Percentiles rank a stretch among this genome's conserved stretches.
Evolutionary conservation across 108 stramenopile species (phyloP).

Genomic region (Conticribra guillardii): DNA sequence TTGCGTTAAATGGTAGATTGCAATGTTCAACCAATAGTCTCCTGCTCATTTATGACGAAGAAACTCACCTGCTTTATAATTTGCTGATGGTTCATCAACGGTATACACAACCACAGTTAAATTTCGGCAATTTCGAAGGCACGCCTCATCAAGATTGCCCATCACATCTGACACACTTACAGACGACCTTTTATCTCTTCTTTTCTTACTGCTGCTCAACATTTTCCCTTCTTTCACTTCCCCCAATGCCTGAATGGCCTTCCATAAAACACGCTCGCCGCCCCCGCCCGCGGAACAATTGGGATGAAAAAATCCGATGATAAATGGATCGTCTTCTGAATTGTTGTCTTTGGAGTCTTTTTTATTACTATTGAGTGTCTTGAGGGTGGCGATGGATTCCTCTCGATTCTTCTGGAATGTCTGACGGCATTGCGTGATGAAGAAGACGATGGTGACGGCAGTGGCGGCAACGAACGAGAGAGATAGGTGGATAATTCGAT

Average conservation of each 20-base stretch:
- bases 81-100: conserved; percentile 61
- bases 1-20: too few species aligned
- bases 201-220: conserved; percentile 20
- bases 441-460: conserved; percentile 1
- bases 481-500: neutral
- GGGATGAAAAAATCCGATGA: conserved; percentile 89
- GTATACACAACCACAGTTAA: conserved; percentile 83
- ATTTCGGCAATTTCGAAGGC: conserved; percentile 13
- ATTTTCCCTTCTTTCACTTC: conserved; percentile 40
- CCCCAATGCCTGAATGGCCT: conserved; percentile 82
- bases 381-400: conserved; percentile 1
- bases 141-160: conserved; percentile 1
- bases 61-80: conserved; percentile 40
- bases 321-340: conserved; percentile 20
- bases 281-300: conserved; percentile 91
- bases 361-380: neutral
- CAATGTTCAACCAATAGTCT: too few species aligned
- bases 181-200: neutral
- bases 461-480: neutral
- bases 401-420: conserved; percentile 7
- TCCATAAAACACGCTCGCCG: conserved; percentile 98
- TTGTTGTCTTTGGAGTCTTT: neutral
- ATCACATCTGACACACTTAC: neutral
- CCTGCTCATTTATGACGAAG: too few species aligned
- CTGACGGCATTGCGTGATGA: conserved; percentile 15